Evolutionary conservation across 257 asterid species (phyloP).

Genomic region (Phtheirospermum japonicum): DNA sequence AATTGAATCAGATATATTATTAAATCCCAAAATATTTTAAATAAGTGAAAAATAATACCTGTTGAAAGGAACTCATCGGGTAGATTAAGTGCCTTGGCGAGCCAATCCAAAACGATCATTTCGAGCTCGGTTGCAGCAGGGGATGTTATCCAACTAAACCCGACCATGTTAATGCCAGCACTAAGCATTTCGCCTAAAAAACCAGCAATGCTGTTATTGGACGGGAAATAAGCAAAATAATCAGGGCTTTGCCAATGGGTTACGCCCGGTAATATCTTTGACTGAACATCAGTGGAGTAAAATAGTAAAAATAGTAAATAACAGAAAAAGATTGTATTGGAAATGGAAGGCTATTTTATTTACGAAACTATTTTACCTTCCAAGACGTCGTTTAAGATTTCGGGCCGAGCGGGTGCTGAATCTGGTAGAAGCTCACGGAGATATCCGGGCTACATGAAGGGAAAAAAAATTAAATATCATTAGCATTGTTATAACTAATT

Average conservation of each 20-base stretch:
- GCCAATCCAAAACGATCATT: conserved; percentile 90
- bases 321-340: not conserved
- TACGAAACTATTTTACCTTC: conserved; percentile 43
- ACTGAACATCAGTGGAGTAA: conserved; percentile 51
- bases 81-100: conserved; percentile 74
- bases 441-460: conserved; percentile 81
- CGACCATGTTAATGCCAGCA: conserved; percentile 91
- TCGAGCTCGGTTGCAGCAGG: conserved; percentile 99
- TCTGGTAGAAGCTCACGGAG: conserved; percentile 81
- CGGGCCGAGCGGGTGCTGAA: conserved; percentile 75
- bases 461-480: too few species aligned
- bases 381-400: conserved; percentile 69
- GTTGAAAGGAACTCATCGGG: conserved; percentile 49
- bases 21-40: not conserved
- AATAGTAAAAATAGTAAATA: not conserved
- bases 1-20: not conserved
- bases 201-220: conserved; percentile 88
- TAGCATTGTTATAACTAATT: too few species aligned
- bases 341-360: not conserved
- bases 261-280: conserved; percentile 87
- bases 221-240: conserved; percentile 85
- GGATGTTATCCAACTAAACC: conserved; percentile 94
- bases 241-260: conserved; percentile 98
- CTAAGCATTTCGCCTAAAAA: conserved; percentile 96
- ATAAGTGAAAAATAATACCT: conserved; percentile 35